phyloP scores from a whole-genome alignment of 805 yeast species.

The Kockiozyma suomiensis region DNA sequence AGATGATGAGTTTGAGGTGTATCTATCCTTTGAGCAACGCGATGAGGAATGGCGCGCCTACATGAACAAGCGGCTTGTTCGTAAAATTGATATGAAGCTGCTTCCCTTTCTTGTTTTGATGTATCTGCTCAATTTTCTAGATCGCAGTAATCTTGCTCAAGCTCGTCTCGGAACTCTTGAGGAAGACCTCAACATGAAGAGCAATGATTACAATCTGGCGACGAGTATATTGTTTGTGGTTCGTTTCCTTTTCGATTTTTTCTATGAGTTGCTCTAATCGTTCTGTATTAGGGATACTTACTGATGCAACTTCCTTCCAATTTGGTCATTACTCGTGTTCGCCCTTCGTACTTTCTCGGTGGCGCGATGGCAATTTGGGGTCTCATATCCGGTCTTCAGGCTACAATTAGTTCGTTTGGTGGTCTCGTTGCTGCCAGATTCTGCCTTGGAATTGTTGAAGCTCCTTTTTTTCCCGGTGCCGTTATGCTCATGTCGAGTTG shows the following conservation, averaged over 20 bases:
- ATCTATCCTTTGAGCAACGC: constrained; percentile 5
- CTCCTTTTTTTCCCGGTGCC: constrained; percentile 48
- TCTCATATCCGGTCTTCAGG: constrained; percentile 39
- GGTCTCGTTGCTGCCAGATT: constrained; percentile 45
- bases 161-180: constrained; percentile 51
- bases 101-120: constrained; percentile 36
- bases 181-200: constrained; percentile 45
- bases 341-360: constrained; percentile 45
- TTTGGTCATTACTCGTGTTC: constrained; percentile 40
- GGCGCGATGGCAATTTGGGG: constrained; percentile 46
- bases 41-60: constrained; percentile 18
- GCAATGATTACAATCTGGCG: constrained; percentile 49
- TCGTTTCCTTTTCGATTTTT: constrained; percentile 46
- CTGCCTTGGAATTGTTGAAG: constrained; percentile 45
- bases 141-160: constrained; percentile 51
- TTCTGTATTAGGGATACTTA: constrained; percentile 44
- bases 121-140: constrained; percentile 44
- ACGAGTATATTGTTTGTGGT: constrained; percentile 49
- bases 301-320: constrained; percentile 33
- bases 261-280: constrained; percentile 1
- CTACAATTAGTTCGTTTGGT: constrained; percentile 42
- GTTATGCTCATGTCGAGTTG: constrained; percentile 43
- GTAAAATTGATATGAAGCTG: constrained; percentile 33
- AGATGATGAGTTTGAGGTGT: not conserved
- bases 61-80: constrained; percentile 9